Conservation (phyloP, 768 basidiomycete species). For the Steccherinum ochraceum region DNA sequence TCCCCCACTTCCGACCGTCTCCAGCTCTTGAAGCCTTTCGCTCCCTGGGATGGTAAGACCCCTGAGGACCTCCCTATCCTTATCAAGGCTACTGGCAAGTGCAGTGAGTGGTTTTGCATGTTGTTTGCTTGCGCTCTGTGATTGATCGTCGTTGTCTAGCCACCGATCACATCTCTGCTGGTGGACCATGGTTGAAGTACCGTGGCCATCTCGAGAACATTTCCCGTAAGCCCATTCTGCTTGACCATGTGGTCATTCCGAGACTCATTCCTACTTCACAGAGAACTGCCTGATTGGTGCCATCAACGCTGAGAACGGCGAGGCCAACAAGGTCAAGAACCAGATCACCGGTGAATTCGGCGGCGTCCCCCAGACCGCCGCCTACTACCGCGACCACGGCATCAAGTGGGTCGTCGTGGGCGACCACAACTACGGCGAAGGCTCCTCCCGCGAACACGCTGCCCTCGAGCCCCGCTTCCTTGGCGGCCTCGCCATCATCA, state of each 20-base stretch:
- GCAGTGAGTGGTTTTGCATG: constrained; percentile 56
- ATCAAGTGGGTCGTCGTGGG: constrained; percentile 98
- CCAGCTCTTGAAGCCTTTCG: constrained; percentile 85
- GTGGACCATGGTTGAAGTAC: constrained; percentile 99
- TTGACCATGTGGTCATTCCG: background rate
- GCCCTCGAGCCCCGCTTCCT: constrained; percentile 94
- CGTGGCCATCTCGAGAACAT: constrained; percentile 99
- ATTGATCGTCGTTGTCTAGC: constrained; percentile 31
- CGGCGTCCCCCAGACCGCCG: constrained; percentile 79
- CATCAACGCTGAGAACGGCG: constrained; percentile 90
- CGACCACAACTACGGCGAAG: constrained; percentile 95
- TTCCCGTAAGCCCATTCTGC: constrained; percentile 66
- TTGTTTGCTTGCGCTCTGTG: background rate
- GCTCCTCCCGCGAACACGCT: constrained; percentile 96
- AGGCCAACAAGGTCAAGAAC: constrained; percentile 96
- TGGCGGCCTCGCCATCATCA: constrained; percentile 93
- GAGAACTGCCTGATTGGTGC: constrained; percentile 98
- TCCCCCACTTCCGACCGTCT: constrained; percentile 83
- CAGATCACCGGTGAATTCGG: constrained; percentile 81
- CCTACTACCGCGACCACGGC: constrained; percentile 82
- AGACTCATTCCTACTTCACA: constrained; percentile 22
- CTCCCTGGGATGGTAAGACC: constrained; percentile 90
- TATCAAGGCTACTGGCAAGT: constrained; percentile 99
- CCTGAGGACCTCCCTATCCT: constrained; percentile 84
- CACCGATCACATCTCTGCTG: constrained; percentile 94